phyloP scores from a whole-genome alignment of 2,329 filamentous ascomycete species.

The Furcasterigmium sp. region DNA sequence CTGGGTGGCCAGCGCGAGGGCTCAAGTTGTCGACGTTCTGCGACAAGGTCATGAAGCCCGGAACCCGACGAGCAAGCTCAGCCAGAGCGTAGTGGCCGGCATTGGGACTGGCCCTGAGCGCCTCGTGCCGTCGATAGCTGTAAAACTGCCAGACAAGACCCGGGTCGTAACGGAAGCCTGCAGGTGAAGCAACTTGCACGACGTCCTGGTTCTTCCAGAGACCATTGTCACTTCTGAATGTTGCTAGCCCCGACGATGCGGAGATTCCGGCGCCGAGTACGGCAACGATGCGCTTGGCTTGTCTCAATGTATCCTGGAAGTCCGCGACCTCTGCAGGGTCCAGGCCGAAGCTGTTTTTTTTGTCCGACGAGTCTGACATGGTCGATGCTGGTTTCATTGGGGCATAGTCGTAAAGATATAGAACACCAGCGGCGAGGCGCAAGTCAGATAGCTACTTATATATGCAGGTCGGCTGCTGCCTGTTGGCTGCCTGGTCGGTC shows the following conservation, averaged over 20 bases:
- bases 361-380: no score
- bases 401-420: no score
- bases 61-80: conserved; percentile 48
- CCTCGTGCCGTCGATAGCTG: conserved; percentile 59
- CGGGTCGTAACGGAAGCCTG: conserved; percentile 54
- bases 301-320: conserved; percentile 17
- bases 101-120: conserved; percentile 57
- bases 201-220: conserved; percentile 61
- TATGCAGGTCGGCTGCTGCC: no score
- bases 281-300: conserved; percentile 21
- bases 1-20: conserved; percentile 53
- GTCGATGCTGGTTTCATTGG: no score
- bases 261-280: conserved; percentile 24
- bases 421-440: no score
- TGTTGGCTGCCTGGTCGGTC: no score
- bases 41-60: conserved; percentile 52
- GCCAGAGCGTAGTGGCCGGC: conserved; percentile 60
- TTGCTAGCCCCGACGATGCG: conserved; percentile 31
- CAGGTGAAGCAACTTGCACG: conserved; percentile 53
- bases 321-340: conserved; percentile 10
- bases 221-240: conserved; percentile 60
- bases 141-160: conserved; percentile 71
- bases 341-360: no score
- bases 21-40: conserved; percentile 63
- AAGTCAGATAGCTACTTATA: no score